phyloP scores from a whole-genome alignment of 2,329 filamentous ascomycete species.

The Lithohypha guttulata region DNA sequence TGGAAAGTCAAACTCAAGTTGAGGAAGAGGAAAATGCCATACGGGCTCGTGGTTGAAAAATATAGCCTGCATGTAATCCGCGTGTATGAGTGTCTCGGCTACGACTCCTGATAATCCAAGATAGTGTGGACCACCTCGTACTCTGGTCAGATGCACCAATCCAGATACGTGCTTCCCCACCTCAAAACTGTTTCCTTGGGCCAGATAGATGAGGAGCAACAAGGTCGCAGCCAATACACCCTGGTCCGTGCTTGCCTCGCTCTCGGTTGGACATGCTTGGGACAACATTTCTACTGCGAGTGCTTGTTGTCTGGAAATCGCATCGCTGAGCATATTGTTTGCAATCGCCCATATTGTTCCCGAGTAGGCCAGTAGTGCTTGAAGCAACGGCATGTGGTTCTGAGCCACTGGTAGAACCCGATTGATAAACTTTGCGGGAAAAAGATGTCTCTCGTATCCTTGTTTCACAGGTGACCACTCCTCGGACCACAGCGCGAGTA shows the following conservation, averaged over 20 bases:
- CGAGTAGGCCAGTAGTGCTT: conserved; percentile 7
- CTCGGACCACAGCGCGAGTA: conserved; percentile 5
- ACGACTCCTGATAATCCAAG: conserved; percentile 6
- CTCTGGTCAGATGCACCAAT: conserved; percentile 1
- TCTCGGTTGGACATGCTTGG: conserved; percentile 4
- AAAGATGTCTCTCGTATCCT: conserved; percentile 4
- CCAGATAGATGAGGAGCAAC: conserved; percentile 8
- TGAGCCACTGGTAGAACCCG: conserved; percentile 2
- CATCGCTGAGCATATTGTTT: neutral
- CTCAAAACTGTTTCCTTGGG: conserved; percentile 7
- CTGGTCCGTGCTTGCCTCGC: conserved; percentile 7
- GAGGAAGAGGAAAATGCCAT: conserved; percentile 5
- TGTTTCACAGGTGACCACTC: conserved; percentile 1
- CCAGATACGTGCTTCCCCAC: conserved; percentile 2
- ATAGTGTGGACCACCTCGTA: conserved; percentile 8
- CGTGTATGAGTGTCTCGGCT: conserved; percentile 3
- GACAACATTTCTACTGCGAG: conserved; percentile 3
- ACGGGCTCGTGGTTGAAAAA: conserved; percentile 8
- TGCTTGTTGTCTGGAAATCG: neutral
- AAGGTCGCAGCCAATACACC: conserved; percentile 4
- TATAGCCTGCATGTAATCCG: conserved; percentile 7
- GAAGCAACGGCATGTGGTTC: conserved; percentile 2
- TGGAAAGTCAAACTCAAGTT: neutral
- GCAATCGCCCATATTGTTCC: conserved; percentile 5
- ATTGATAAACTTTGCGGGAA: conserved; percentile 4